Evolutionary conservation across 2,329 filamentous ascomycete species (phyloP).

Genomic region (Blastomyces gilchristii): DNA sequence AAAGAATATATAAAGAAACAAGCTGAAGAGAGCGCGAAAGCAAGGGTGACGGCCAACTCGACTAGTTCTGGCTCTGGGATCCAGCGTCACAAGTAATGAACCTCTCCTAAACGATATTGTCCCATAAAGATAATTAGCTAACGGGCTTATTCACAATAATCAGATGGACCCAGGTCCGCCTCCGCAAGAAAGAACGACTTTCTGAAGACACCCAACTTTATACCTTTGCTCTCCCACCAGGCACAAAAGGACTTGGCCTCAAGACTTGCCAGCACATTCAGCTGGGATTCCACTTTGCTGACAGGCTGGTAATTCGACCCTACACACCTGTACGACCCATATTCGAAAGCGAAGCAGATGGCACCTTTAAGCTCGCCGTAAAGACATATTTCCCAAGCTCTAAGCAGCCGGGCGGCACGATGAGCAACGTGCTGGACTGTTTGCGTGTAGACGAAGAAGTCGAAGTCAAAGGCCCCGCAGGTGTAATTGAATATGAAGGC

Average conservation of each 20-base stretch:
- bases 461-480: conserved; percentile 44
- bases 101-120: background rate
- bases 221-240: conserved; percentile 38
- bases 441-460: conserved; percentile 41
- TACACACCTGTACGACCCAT: conserved; percentile 43
- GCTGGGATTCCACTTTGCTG: conserved; percentile 44
- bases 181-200: conserved; percentile 30
- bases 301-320: conserved; percentile 42
- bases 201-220: conserved; percentile 39
- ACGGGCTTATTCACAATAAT: background rate
- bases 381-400: conserved; percentile 44
- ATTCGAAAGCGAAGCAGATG: conserved; percentile 21
- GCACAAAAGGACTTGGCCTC: conserved; percentile 36
- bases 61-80: conserved; percentile 22
- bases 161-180: conserved; percentile 37
- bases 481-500: conserved; percentile 42
- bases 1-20: conserved; percentile 39
- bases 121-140: background rate
- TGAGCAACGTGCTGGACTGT: conserved; percentile 45
- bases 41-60: conserved; percentile 23
- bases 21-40: conserved; percentile 33
- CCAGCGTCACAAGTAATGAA: conserved; percentile 2
- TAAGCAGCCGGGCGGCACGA: conserved; percentile 43
- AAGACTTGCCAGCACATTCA: conserved; percentile 45
- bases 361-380: conserved; percentile 41